phyloP scores from a whole-genome alignment of 148 eudicot species.

The Vaccinium macrocarpon region DNA sequence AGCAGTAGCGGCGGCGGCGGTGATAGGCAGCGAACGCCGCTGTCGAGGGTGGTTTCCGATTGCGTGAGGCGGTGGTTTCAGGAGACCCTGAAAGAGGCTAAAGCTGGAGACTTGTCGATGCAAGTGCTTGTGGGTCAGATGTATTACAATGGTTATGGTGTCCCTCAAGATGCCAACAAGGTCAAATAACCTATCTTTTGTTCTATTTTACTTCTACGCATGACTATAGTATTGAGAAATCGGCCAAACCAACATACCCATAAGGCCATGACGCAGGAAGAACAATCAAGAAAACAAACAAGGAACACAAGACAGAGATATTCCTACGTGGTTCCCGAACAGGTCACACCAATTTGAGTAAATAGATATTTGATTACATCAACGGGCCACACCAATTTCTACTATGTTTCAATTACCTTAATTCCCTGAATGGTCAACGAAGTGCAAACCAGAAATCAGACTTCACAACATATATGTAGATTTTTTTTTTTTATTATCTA shows the following conservation, averaged over 20 bases:
- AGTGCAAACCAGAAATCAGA: no score
- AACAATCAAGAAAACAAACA: no score
- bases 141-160: conserved; percentile 73
- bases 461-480: no score
- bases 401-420: no score
- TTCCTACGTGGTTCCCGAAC: no score
- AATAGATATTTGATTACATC: no score
- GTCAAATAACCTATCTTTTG: conserved; percentile 24
- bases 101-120: conserved; percentile 63
- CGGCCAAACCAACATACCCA: no score
- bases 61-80: conserved; percentile 65
- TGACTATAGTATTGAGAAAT: neutral
- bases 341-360: no score
- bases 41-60: conserved; percentile 70
- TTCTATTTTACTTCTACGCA: neutral
- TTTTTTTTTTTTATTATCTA: neutral
- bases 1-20: conserved; percentile 24
- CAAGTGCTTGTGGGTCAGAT: conserved; percentile 84
- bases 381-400: no score
- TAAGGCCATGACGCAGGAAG: no score
- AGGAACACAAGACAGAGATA: no score
- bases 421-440: no score
- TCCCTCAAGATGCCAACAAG: conserved; percentile 60
- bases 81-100: conserved; percentile 71
- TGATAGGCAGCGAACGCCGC: conserved; percentile 27